Percentiles rank a stretch among this genome's conserved stretches.
phyloP scores from a whole-genome alignment of 768 basidiomycete species.

The Tylopilus cervinicoccineus region DNA sequence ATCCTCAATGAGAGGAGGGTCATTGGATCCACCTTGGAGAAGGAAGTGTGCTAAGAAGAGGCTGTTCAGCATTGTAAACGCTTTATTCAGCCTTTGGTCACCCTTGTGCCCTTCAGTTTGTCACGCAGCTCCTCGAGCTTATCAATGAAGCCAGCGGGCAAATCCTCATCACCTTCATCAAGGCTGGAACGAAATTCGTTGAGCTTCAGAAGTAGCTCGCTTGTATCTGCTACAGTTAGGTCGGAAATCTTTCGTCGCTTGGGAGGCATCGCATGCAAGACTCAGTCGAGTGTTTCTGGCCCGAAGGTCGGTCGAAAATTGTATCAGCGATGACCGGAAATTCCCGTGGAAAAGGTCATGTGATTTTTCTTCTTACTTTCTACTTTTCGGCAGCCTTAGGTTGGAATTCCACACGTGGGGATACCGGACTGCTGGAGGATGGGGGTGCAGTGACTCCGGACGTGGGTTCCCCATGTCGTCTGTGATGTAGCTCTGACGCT shows the following conservation, averaged over 20 bases:
- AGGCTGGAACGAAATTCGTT: background rate
- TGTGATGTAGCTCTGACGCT: background rate
- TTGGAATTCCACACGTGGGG: conserved; percentile 37
- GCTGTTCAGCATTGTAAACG: background rate
- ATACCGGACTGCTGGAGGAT: conserved; percentile 31
- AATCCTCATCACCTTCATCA: background rate
- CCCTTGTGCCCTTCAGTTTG: background rate
- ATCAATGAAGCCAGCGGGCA: background rate
- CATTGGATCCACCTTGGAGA: background rate
- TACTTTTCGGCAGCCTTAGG: too few relatives aligned
- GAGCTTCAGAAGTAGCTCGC: background rate
- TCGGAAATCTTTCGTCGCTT: background rate
- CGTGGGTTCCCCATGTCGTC: conserved; percentile 14
- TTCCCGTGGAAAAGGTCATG: too few relatives aligned
- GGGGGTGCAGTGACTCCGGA: conserved; percentile 30
- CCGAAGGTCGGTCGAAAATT: too few relatives aligned
- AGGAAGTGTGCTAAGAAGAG: background rate
- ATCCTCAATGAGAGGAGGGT: background rate
- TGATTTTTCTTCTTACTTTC: too few relatives aligned
- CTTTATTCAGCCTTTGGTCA: background rate
- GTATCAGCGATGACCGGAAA: too few relatives aligned
- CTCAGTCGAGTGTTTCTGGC: too few relatives aligned
- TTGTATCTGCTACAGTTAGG: background rate
- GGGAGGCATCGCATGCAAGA: background rate
- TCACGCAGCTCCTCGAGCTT: background rate